Percentiles rank a stretch among this genome's conserved stretches.
Evolutionary conservation across 257 asterid species (phyloP).

Genomic region (Plantago ovata): DNA sequence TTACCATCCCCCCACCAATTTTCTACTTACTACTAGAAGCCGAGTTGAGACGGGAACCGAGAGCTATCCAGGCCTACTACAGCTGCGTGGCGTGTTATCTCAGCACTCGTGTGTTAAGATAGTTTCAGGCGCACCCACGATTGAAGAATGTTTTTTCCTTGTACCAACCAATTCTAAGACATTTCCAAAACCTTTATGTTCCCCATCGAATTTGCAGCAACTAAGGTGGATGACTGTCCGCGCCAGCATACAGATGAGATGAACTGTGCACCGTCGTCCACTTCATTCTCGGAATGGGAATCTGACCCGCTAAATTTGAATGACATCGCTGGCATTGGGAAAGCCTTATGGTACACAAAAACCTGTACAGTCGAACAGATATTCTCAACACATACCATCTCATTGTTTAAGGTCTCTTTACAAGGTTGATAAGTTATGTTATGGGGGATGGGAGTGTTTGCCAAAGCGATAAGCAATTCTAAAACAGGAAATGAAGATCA

Average conservation of each 20-base stretch:
- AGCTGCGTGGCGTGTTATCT: conserved; percentile 7
- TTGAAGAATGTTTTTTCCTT: neutral
- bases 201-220: conserved; percentile 95
- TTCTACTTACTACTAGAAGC: conserved; percentile 12
- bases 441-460: too few relatives aligned
- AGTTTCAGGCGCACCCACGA: neutral
- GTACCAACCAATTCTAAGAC: conserved; percentile 38
- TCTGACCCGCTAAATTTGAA: conserved; percentile 63
- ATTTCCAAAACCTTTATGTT: conserved; percentile 87
- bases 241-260: conserved; percentile 97
- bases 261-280: conserved; percentile 72
- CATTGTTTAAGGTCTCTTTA: too few relatives aligned
- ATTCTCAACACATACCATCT: neutral
- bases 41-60: neutral
- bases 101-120: neutral
- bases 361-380: conserved; percentile 41
- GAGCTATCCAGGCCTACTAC: neutral
- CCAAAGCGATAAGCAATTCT: too few relatives aligned
- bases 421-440: too few relatives aligned
- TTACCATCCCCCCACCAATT: conserved; percentile 3
- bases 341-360: conserved; percentile 79
- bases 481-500: too few relatives aligned
- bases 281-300: conserved; percentile 66
- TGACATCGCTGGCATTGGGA: conserved; percentile 83
- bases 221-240: conserved; percentile 76